These are phyloP conservation scores for Cupressus sempervirens DNA, from an alignment of 75 land plant genomes.

Conservation along the genomic window DNA sequence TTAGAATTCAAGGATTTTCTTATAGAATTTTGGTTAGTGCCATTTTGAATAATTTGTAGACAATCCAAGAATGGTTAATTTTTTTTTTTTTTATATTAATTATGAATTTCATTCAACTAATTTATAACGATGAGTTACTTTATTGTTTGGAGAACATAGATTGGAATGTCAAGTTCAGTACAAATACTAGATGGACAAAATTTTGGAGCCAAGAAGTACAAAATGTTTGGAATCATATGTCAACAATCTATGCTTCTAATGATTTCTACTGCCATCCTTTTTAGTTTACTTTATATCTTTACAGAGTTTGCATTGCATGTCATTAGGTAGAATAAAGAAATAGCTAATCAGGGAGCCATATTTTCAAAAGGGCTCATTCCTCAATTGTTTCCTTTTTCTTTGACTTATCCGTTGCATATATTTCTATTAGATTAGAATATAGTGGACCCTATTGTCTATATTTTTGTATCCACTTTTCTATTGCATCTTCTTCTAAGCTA, in stretches of 20 bases:
- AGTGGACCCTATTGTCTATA: conserved; percentile 5
- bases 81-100: no score
- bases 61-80: neutral
- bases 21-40: conserved; percentile 44
- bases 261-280: conserved; percentile 5
- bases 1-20: conserved; percentile 48
- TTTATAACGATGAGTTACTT: neutral
- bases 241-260: conserved; percentile 35
- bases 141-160: conserved; percentile 10
- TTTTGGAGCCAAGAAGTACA: conserved; percentile 39
- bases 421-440: conserved; percentile 42
- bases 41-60: no score
- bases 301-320: conserved; percentile 18
- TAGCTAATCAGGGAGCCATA: conserved; percentile 23
- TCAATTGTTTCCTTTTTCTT: conserved; percentile 17
- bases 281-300: conserved; percentile 21
- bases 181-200: conserved; percentile 53
- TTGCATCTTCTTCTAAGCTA: no score
- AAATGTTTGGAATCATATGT: conserved; percentile 29
- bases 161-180: conserved; percentile 41
- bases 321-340: conserved; percentile 19
- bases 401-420: conserved; percentile 26
- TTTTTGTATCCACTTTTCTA: no score
- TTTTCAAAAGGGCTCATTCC: conserved; percentile 33
- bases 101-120: no score